Conservation (phyloP, 805 yeast species). For the Wickerhamiella parazyma region DNA sequence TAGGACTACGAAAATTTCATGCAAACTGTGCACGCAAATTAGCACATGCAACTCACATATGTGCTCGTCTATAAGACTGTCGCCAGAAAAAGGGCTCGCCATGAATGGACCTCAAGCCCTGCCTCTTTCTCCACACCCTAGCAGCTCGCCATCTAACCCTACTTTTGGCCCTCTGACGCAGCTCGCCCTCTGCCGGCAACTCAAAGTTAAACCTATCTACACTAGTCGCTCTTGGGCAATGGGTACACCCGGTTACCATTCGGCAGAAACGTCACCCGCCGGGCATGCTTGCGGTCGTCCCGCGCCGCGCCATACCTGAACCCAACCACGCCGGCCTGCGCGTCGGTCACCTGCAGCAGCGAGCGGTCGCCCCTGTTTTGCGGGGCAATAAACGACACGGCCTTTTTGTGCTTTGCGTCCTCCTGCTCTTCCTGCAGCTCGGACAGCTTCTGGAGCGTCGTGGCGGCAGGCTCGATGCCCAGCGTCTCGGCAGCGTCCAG, state of each 20-base stretch:
- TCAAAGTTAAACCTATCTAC: not conserved
- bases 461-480: conserved; percentile 77
- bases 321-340: conserved; percentile 76
- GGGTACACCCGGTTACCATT: conserved; percentile 18
- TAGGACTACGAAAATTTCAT: too few relatives aligned
- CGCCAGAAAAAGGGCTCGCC: too few relatives aligned
- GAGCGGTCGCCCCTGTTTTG: conserved; percentile 55
- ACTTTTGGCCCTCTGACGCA: too few relatives aligned
- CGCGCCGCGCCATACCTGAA: conserved; percentile 80
- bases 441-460: conserved; percentile 50
- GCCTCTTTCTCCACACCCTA: too few relatives aligned
- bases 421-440: conserved; percentile 14
- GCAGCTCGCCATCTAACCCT: too few relatives aligned
- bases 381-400: conserved; percentile 39
- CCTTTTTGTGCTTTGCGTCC: conserved; percentile 19
- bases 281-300: conserved; percentile 77
- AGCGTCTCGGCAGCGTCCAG: conserved; percentile 81
- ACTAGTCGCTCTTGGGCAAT: conserved; percentile 14
- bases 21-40: too few relatives aligned
- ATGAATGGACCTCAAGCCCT: too few relatives aligned
- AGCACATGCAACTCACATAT: too few relatives aligned
- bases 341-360: conserved; percentile 60
- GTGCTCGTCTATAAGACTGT: too few relatives aligned
- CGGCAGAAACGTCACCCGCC: conserved; percentile 29
- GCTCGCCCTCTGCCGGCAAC: too few relatives aligned